Base-by-base conservation (phyloP, 345 rosid species). In the Salix dunnii region DNA sequence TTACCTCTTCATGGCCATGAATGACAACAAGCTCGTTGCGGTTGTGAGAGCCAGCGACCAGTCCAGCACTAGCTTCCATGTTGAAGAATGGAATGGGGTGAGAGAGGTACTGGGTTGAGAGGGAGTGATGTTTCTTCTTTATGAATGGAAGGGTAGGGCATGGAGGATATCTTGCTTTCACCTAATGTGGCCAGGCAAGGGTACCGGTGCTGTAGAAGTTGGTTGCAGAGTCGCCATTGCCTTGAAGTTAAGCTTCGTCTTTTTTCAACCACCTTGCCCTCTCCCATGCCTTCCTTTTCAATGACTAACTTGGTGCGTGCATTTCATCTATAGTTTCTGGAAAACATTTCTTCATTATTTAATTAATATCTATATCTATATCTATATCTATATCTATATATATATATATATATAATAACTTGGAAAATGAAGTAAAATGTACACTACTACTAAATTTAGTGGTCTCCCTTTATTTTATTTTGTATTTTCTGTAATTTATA, bases 51-150 rank as follows among this genome's bases (percentile, higher is more conserved):
- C 99, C 99, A 35, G 98, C 99, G 4, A 96, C 97, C 16, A 96
- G 96, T 67, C 98, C 99, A 53, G 97, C 99, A 31, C 94, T 91
- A n/a, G 99, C 99, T 86, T 96, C 99, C 99, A 96, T 93, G 79
- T 78, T 6, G 68, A 33, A 64, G 40, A 71, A 60, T 51, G n/a
- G 31, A 6, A 51, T 2, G 18, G 71, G n/a, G 30, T 21, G 63
- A 35, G 51, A 33, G 36, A 46, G 64, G 40, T 16, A 21, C 20
- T 55, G 78, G 46, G 20, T 14, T 6, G 46, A 33, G 55, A 70
- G 61, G 63, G 21, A 78, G 73, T 67, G 46, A 5, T n/a, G 81
- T 70, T 66, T 80, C 40, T 68, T 30, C 84, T 82, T 79, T 84
- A 88, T 79, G 80, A 82, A 74, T 64, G 85, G 67, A 49, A 64